Base-by-base conservation (phyloP, 768 basidiomycete species). In the Tulasnella calospora region DNA sequence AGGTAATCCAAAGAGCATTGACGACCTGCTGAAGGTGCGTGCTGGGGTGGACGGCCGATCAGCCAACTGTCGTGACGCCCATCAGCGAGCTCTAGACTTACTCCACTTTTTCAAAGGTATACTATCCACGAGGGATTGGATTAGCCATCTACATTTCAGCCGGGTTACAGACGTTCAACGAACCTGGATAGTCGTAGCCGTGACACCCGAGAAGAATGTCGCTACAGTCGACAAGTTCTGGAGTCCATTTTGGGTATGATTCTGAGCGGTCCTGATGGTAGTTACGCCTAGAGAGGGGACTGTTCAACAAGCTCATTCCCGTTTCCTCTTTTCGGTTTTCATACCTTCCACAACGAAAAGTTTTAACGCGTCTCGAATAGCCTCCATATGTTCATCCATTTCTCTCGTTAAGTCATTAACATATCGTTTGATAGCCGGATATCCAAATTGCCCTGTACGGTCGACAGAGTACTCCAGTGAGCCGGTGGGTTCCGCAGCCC, bases 291-390 rank as follows among this genome's bases (percentile, higher is more conserved):
- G 17, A 3, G 9, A n/a, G n/a, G n/a, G 57, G 33, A 44, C 17
- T 8, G 17, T 23, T 71, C 33, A 71, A 21, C 33, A 4, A 44
- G 17, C 15, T 27, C 21, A 35, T 17, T 27, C 30, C 8, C 35
- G n/a, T 33, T 8, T 40, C 55, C 30, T 72, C 38, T 15, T 15
- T 17, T 6, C 55, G 17, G 35, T 19, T 35, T 38, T 7, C 46
- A 2, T 44, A 90, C 92, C 92, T 79, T 93, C 88, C 87, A 92
- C 91, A 71, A 92, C 89, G 85, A 93, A 93, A 84, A 91, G 89
- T 2, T 87, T 88, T n/a, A 94, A 84, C 0, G 91, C 90, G 1
- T 88, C 85, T 6, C 90, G 90, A 78, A 94, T 90, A 80, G 86
- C 89, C 78, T 93, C 90, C 21, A 92, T 85, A 81, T 94, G 92